Conservation (phyloP, 2,329 filamentous ascomycete species). For the Sporothrix phasma region DNA sequence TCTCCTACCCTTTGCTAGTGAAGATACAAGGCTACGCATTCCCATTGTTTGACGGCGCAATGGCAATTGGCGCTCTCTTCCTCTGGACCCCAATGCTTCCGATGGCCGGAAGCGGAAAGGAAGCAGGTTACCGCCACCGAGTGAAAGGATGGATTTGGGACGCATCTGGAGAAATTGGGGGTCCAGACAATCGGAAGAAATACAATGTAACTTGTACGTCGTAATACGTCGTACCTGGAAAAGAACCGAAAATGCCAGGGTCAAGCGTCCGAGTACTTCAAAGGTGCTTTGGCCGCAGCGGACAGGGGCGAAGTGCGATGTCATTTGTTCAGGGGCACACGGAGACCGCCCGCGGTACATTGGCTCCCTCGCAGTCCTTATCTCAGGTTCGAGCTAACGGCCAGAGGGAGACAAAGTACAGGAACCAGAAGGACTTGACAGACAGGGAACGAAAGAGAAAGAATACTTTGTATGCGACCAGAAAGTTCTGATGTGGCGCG, state of each 20-base stretch:
- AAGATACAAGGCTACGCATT: too few species aligned
- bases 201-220: neutral
- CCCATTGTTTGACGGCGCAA: neutral
- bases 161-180: neutral
- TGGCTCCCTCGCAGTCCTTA: neutral
- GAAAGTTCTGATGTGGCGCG: constrained; percentile 9
- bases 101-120: neutral
- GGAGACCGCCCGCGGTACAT: neutral
- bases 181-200: neutral
- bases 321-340: neutral
- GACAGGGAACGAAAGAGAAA: neutral
- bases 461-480: neutral
- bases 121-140: neutral
- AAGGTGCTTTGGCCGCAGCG: neutral
- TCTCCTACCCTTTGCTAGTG: neutral
- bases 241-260: neutral
- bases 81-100: neutral
- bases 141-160: too few species aligned
- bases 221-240: too few species aligned
- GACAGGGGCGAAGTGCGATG: neutral
- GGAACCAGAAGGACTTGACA: neutral
- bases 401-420: neutral
- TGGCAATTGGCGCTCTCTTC: neutral
- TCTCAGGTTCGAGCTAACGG: neutral
- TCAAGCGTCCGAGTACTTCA: neutral